Evolutionary conservation across 345 rosid species (phyloP), one percentile per base, ranked within the genome.

Genomic region (Lagerstroemia speciosa): DNA sequence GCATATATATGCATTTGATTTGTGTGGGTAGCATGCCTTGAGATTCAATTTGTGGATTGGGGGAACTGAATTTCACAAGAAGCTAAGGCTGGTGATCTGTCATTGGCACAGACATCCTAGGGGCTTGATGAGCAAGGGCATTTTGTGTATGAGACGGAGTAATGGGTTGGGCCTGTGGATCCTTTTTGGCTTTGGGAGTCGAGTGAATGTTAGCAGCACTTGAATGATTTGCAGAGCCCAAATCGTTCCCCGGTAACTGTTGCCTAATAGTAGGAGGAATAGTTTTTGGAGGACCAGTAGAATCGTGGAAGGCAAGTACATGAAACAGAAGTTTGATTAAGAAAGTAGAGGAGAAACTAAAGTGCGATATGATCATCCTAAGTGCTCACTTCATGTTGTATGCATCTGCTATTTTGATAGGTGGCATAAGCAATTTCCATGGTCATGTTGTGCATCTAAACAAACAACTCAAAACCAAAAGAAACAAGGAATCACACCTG

Each of bases 11-110:
- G 85, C 78, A 94, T 76, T 24, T 81, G 85, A 75, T 81, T 83
- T 16, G 76, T 65, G 82, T 36, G 37, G 85, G 79, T 2, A 83
- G 40, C 48, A 84, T 83, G 70, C 78, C 83, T 55, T 90, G 98
- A 27, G 99, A 79, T 83, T 86, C 98, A 67, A 88, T 84, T 50
- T 79, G 95, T 50, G 88, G 77, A 71, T 82, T 83, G 66, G 88
- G 96, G 70, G 84, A 87, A 66, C 82, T 87, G 78, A 88, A 90
- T 74, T 81, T 95, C 38, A 86, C 72, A 67, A 96, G 75, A 60
- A 83, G 84, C 67, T 79, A 93, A 36, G 85, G 75, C 72, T 87
- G 97, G 80, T 80, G 96, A 81, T 72, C 89, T 3, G 84, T 83
- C 79, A 85, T 81, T 75, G 80, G 93, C 87, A 88, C 78, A 31